These are phyloP conservation scores for Pseudogymnoascus sp. DNA, from an alignment of 2,329 filamentous ascomycete species.

Conservation along the genomic window DNA sequence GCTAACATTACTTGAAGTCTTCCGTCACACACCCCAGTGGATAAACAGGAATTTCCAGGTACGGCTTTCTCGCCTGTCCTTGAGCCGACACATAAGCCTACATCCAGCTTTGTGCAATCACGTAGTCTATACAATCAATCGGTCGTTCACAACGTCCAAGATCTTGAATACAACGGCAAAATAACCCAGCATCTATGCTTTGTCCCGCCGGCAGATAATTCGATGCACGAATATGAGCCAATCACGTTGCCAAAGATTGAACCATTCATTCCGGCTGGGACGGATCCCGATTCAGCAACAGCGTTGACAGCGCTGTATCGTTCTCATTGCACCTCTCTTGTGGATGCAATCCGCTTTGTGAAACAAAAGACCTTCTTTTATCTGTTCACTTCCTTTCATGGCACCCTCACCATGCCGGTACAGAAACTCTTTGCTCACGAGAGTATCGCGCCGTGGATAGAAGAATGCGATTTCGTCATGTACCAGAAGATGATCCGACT, in stretches of 20 bases:
- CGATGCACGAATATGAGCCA: conserved; percentile 57
- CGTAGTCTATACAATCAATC: conserved; percentile 55
- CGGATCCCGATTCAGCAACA: conserved; percentile 79
- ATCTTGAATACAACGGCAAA: conserved; percentile 53
- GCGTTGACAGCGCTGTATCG: conserved; percentile 82
- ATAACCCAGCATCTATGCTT: conserved; percentile 55
- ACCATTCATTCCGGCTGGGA: conserved; percentile 69
- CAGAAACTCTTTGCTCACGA: conserved; percentile 83
- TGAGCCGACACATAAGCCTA: not conserved
- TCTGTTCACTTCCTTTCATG: conserved; percentile 89
- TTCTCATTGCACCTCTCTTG: conserved; percentile 88
- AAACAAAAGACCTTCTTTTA: conserved; percentile 96
- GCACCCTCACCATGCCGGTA: conserved; percentile 91
- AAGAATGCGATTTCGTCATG: conserved; percentile 88
- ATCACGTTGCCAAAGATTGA: conserved; percentile 81
- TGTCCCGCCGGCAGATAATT: conserved; percentile 47
- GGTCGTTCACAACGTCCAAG: conserved; percentile 48
- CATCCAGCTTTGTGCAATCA: conserved; percentile 28
- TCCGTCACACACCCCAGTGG: not conserved
- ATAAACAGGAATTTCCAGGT: conserved; percentile 12
- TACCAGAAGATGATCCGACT: conserved; percentile 97
- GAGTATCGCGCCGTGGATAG: conserved; percentile 82
- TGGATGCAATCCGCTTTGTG: conserved; percentile 92
- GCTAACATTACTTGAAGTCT: conserved; percentile 18
- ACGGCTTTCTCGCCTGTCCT: conserved; percentile 16